Conservation (phyloP, 2,329 filamentous ascomycete species). For the Pseudopyricularia javanii region DNA sequence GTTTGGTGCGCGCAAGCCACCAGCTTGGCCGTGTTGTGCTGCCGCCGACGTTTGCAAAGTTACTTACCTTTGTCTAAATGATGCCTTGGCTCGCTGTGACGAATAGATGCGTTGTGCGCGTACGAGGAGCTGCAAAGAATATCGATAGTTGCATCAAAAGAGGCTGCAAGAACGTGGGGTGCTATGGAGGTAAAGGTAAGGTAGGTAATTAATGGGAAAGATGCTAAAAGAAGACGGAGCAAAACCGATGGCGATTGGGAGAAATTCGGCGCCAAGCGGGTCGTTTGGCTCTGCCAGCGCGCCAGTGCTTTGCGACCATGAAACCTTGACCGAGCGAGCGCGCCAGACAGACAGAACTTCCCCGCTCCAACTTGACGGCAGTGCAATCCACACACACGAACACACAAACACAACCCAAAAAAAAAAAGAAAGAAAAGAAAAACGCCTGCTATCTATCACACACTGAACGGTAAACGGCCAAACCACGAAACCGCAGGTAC, state of each 20-base stretch:
- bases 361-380: no score
- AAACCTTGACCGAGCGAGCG: no score
- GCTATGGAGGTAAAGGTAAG: constrained; percentile 18
- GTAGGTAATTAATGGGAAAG: constrained; percentile 8
- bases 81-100: neutral
- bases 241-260: neutral
- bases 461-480: no score
- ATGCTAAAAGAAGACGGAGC: constrained; percentile 9
- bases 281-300: neutral
- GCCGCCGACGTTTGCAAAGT: neutral
- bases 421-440: no score
- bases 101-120: neutral
- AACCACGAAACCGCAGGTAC: no score
- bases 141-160: constrained; percentile 8
- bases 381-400: no score
- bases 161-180: constrained; percentile 23
- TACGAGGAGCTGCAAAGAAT: neutral
- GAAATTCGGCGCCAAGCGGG: neutral
- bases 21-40: neutral
- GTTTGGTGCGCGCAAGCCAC: neutral
- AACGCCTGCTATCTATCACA: no score
- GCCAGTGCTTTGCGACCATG: no score
- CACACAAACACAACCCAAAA: no score
- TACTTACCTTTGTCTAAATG: neutral
- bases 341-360: no score